Percentiles rank a stretch among this genome's conserved stretches.
Evolutionary conservation across 345 rosid genomes (phyloP).

Genomic region (Geranium rotundifolium): DNA sequence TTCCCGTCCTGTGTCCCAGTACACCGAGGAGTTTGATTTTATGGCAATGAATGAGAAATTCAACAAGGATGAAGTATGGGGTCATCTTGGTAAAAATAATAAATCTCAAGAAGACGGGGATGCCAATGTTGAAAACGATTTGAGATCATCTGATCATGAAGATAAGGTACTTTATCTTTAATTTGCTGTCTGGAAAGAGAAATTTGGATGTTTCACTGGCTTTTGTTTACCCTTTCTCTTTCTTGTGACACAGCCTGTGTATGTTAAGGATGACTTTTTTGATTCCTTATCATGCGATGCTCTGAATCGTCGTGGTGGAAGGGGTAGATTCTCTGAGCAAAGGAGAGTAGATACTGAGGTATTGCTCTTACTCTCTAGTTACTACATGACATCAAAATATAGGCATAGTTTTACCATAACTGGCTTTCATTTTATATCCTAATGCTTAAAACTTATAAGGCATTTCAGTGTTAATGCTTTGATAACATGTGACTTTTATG

Average conservation of each 20-base stretch:
- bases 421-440: background rate
- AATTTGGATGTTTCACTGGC: background rate
- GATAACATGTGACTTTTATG: background rate
- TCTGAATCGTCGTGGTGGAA: constrained; percentile 11
- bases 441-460: background rate
- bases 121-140: constrained; percentile 14
- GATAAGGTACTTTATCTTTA: background rate
- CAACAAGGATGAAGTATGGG: constrained; percentile 36
- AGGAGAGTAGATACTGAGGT: constrained; percentile 29
- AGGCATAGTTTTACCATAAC: too few species aligned
- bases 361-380: background rate
- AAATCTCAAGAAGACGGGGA: constrained; percentile 8
- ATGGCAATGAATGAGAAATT: constrained; percentile 38
- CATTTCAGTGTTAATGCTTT: background rate
- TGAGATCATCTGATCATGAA: constrained; percentile 10
- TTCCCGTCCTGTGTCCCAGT: constrained; percentile 11
- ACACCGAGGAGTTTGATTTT: constrained; percentile 30
- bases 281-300: constrained; percentile 22
- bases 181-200: background rate
- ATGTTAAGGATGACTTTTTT: constrained; percentile 33
- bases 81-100: constrained; percentile 22
- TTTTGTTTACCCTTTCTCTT: background rate
- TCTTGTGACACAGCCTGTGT: constrained; percentile 16
- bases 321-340: constrained; percentile 16
- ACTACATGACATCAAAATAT: background rate